These are phyloP conservation scores for Lichenothelia convexa DNA, from an alignment of 495 filamentous ascomycete species.

Conservation along the genomic window DNA sequence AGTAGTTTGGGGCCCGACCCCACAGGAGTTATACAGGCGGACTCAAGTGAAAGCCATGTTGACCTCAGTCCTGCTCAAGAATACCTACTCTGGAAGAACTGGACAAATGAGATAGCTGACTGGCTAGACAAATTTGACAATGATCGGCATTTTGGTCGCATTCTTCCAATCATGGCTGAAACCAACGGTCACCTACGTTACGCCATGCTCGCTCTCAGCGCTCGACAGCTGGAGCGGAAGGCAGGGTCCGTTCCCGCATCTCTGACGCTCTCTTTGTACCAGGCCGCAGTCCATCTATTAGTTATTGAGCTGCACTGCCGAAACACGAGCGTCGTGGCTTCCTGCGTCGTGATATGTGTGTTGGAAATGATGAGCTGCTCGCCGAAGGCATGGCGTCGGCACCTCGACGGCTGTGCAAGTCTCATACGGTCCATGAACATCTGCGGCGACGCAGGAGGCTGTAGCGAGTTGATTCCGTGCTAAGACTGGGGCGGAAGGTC, in stretches of 20 bases:
- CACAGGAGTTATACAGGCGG: too few species aligned
- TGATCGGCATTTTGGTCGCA: too few species aligned
- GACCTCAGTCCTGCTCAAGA: too few species aligned
- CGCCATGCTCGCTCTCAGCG: constrained; percentile 7
- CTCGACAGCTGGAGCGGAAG: constrained; percentile 9
- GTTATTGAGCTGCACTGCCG: constrained; percentile 4
- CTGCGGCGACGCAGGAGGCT: too few species aligned
- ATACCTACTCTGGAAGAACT: too few species aligned
- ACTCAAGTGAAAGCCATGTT: too few species aligned
- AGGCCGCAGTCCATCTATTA: constrained; percentile 10
- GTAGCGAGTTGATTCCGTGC: too few species aligned
- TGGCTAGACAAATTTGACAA: too few species aligned
- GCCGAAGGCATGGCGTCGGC: constrained; percentile 8
- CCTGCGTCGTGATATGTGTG: constrained; percentile 9
- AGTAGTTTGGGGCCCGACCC: too few species aligned
- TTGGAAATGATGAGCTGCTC: constrained; percentile 13
- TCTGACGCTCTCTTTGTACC: constrained; percentile 9
- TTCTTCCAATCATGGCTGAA: constrained; percentile 7
- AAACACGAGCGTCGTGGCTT: constrained; percentile 8
- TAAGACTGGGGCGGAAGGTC: too few species aligned
- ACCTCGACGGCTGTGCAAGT: constrained; percentile 12
- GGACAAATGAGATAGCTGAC: too few species aligned
- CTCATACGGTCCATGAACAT: too few species aligned
- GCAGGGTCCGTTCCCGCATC: constrained; percentile 3
- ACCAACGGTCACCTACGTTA: constrained; percentile 9